phyloP scores from a whole-genome alignment of 495 filamentous ascomycete genomes.

The Aspergillus coremiiformis region DNA sequence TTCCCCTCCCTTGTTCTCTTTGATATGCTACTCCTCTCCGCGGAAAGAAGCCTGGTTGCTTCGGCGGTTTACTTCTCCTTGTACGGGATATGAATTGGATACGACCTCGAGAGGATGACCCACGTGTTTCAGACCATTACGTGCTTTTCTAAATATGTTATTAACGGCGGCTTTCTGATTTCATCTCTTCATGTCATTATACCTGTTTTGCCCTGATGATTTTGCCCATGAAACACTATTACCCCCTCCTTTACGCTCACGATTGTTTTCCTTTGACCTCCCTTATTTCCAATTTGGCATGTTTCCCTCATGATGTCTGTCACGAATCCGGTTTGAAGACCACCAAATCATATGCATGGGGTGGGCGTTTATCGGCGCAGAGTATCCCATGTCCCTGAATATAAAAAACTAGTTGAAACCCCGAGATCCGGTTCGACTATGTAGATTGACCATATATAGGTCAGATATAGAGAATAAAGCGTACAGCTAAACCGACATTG shows the following conservation, averaged over 20 bases:
- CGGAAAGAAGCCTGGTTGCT: constrained; percentile 38
- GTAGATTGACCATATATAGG: background rate
- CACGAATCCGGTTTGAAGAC: constrained; percentile 30
- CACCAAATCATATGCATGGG: constrained; percentile 39
- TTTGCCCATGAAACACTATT: constrained; percentile 8
- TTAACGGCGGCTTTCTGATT: constrained; percentile 16
- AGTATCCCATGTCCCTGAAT: constrained; percentile 25
- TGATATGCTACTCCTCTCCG: constrained; percentile 12
- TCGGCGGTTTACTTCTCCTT: constrained; percentile 26
- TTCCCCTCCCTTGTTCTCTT: constrained; percentile 7
- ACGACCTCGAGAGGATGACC: constrained; percentile 14
- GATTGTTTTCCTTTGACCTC: constrained; percentile 13
- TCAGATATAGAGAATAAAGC: background rate
- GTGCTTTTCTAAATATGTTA: constrained; percentile 5
- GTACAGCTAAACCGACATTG: background rate
- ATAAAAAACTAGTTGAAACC: constrained; percentile 13
- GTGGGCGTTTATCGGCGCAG: constrained; percentile 41
- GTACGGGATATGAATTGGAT: constrained; percentile 23
- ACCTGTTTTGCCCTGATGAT: constrained; percentile 10
- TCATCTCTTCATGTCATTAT: constrained; percentile 13
- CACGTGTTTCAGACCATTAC: constrained; percentile 14
- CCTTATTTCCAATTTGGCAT: background rate
- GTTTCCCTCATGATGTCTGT: constrained; percentile 24
- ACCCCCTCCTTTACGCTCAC: constrained; percentile 11
- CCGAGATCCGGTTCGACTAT: background rate